Evolutionary conservation across 1,284 basidiomycete genomes (phyloP), one percentile per base, ranked within the genome.

Genomic region (Phylloboletellus chloephorus): DNA sequence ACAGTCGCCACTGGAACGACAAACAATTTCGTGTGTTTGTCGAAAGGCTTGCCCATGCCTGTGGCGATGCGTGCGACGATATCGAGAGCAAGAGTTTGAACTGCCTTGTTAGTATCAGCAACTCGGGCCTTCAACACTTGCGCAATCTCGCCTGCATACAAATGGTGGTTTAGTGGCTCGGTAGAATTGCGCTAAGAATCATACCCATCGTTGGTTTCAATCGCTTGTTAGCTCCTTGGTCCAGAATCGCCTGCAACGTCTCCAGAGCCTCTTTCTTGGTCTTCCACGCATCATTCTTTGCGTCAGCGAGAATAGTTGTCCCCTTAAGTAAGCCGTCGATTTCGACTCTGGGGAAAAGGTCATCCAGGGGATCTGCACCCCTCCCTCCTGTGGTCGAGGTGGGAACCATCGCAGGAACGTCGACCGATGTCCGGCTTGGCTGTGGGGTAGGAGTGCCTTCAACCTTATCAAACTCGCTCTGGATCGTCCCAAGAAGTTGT

Each of bases 281-380:
- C 68, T 98, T 98, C 96, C 96, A 99, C 0, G 90, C 83, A 53
- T 98, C 96, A 52, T 81, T 91, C 66, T 89, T 89, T 8, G 82
- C 75, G 54, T 92, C 89, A 1, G 79, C 71, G 20, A 94, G 66
- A 34, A 98, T 85, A 2, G 80, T 79, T 0, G 90, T 89, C n/a
- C 84, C 81, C 46, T 87, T 84, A 26, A 98, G 69, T 17, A 99
- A 66, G 43, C 79, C 75, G 53, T 98, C 95, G 34, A 98, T 71
- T 53, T 98, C 95, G 21, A 97, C 88, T 20, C 96, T 81, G 13
- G 96, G 96, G 58, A 97, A 93, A 17, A 98, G 73, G 42, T 97
- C 92, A 56, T 98, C 96, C 50, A 96, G 58, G 7, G 92, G 79
- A 63, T 95, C 90, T 13, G 58, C 67, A 23, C 56, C 65, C 44